Base-by-base conservation (phyloP, 2,329 filamentous ascomycete genomes). In the Neophaeococcomyces aloes region DNA sequence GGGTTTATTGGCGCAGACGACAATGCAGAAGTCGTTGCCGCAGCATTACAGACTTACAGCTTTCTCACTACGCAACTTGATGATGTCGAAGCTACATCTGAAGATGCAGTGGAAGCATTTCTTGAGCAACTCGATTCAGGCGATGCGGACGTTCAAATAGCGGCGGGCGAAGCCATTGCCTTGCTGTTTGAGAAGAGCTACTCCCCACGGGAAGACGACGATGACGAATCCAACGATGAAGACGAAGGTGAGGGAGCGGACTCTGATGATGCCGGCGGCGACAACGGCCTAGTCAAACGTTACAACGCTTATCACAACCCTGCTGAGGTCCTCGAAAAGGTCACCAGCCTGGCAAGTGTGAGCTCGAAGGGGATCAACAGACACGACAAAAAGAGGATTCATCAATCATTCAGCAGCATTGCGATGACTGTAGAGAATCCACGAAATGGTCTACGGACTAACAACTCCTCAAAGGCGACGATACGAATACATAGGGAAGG, bases 71-170 rank as follows among this genome's bases (percentile, higher is more conserved):
- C 83, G 3, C 76, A 83, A 48, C 67, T 89, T 5, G 81, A 87
- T 3, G 83, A 89, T 55, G 70, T 87, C 33, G 78, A 84, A 53
- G 73, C 75, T 13, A 72, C 79, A 48, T 85, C 81, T 25, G 79
- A 86, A 50, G 66, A 76, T 21, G 81, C 84, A 13, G 75, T 91
- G 55, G 83, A 91, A 42, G 79, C 81, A 2, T 86, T 94, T 54
- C 79, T 85, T 32, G 86, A 94, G 37, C 87, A 94, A 62, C 79
- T 94, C 14, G 79, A 88, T 47, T 86, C 83, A 59, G 71, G 71
- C 25, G 79, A 86, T 46, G 68, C 78, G 1, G 68, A 74, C 7
- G 83, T 94, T 1, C 85, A 91, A 56, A 78, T 86, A 35, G 78
- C 81, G 3, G 82, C 86, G 0, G 86, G 82, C 3, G 76, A 82